A percentile compares a stretch with the other conserved stretches of the same genome.
Conservation (phyloP, 2,329 filamentous ascomycete genomes). For the Penicillium sp. region DNA sequence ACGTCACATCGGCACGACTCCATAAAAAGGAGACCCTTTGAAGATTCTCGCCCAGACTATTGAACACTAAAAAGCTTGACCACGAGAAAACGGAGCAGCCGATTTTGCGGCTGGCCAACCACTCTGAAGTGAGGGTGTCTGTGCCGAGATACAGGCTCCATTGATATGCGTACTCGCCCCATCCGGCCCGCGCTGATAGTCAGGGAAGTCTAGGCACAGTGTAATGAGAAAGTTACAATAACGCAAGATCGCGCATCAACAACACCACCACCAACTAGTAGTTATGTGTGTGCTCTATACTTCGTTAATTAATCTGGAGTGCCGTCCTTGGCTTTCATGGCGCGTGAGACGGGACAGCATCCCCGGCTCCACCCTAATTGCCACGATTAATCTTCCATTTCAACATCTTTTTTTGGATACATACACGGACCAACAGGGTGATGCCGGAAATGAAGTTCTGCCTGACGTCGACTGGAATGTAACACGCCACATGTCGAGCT, state of each 20-base stretch:
- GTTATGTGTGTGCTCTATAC: neutral
- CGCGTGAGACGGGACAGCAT: no score
- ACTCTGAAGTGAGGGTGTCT: neutral
- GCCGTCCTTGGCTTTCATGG: no score
- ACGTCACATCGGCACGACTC: no score
- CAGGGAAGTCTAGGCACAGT: neutral
- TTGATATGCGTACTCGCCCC: neutral
- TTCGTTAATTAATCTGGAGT: no score
- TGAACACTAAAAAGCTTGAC: conserved; percentile 4
- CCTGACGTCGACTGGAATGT: neutral
- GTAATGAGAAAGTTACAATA: neutral
- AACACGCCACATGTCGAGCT: neutral
- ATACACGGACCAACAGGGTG: neutral
- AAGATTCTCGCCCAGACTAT: no score
- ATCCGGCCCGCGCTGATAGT: neutral
- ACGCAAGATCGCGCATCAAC: neutral
- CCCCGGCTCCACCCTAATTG: no score
- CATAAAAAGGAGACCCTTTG: no score
- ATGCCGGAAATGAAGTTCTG: neutral
- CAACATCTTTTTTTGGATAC: neutral
- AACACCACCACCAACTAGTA: neutral
- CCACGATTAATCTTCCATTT: no score
- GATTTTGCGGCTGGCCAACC: neutral
- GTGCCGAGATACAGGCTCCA: neutral
- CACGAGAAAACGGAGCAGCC: neutral